Conservation (phyloP, 2,329 filamentous ascomycete genomes). For the Achaetomium macrosporum region DNA sequence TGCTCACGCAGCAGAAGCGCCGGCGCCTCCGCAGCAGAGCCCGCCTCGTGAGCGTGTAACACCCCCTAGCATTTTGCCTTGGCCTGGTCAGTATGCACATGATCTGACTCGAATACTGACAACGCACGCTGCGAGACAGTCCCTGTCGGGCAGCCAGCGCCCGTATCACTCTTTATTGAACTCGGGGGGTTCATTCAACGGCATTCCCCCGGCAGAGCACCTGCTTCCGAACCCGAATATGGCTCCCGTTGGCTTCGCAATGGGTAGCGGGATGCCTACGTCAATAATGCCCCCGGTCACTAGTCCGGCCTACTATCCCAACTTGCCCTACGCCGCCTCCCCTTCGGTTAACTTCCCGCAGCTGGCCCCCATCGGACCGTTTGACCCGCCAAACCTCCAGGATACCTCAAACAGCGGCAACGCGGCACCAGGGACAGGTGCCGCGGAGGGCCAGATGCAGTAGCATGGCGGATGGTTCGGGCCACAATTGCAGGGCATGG, state of each 20-base stretch:
- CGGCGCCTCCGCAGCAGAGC: conserved; percentile 15
- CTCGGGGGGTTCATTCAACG: neutral
- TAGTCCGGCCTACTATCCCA: neutral
- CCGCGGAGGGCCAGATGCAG: conserved; percentile 6
- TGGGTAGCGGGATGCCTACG: neutral
- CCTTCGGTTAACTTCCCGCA: neutral
- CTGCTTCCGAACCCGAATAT: neutral
- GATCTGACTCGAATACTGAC: conserved; percentile 15
- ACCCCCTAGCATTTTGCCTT: conserved; percentile 10
- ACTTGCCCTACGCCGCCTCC: neutral
- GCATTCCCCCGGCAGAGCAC: conserved; percentile 1
- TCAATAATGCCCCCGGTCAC: neutral
- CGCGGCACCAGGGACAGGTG: neutral
- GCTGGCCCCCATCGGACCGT: conserved; percentile 6
- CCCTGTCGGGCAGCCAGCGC: conserved; percentile 4
- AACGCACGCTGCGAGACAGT: conserved; percentile 14
- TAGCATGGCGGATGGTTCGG: conserved; percentile 5
- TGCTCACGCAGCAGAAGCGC: neutral
- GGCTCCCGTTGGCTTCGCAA: neutral
- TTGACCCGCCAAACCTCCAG: neutral
- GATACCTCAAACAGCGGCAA: neutral
- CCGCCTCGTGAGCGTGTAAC: conserved; percentile 21
- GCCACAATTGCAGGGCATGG: neutral
- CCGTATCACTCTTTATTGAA: conserved; percentile 3
- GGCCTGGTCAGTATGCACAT: conserved; percentile 6